Evolutionary conservation across 2,329 filamentous ascomycete species (phyloP).

Genomic region (Cadophora gregata): DNA sequence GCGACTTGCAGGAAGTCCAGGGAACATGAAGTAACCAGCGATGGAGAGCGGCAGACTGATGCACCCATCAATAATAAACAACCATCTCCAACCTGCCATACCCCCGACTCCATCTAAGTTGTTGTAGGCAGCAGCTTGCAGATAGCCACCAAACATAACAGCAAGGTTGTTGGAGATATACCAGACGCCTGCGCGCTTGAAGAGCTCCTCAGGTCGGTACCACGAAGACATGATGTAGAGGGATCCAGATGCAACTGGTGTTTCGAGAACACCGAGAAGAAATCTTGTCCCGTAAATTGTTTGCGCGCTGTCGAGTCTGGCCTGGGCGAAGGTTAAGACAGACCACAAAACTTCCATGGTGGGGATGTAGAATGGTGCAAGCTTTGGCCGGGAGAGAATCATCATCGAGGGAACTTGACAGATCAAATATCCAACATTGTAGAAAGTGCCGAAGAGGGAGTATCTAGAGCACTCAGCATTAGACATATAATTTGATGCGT

Average conservation of each 20-base stretch:
- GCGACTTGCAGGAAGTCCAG: conserved; percentile 36
- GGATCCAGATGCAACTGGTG: conserved; percentile 25
- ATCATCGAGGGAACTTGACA: conserved; percentile 29
- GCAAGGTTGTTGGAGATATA: conserved; percentile 46
- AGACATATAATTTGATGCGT: neutral
- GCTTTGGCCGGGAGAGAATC: conserved; percentile 24
- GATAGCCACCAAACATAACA: conserved; percentile 48
- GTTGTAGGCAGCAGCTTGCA: conserved; percentile 46
- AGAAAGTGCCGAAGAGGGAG: conserved; percentile 26
- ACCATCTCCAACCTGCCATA: conserved; percentile 53
- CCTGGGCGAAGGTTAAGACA: conserved; percentile 28
- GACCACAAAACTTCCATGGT: conserved; percentile 28
- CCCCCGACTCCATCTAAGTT: conserved; percentile 31
- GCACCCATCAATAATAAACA: conserved; percentile 54
- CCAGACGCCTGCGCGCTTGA: conserved; percentile 50
- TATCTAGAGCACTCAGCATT: neutral
- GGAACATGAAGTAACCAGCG: conserved; percentile 32
- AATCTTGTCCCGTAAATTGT: conserved; percentile 57
- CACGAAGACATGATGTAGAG: conserved; percentile 25
- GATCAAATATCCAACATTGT: conserved; percentile 28
- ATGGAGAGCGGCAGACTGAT: conserved; percentile 41
- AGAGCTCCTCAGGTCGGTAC: conserved; percentile 49
- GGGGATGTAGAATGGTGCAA: conserved; percentile 24
- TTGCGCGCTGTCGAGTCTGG: conserved; percentile 22
- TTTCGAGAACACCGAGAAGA: conserved; percentile 60